A percentile compares a stretch with the other conserved stretches of the same genome.
Evolutionary conservation across 441 rosid species (phyloP).

Genomic region (Gossypium davidsonii): DNA sequence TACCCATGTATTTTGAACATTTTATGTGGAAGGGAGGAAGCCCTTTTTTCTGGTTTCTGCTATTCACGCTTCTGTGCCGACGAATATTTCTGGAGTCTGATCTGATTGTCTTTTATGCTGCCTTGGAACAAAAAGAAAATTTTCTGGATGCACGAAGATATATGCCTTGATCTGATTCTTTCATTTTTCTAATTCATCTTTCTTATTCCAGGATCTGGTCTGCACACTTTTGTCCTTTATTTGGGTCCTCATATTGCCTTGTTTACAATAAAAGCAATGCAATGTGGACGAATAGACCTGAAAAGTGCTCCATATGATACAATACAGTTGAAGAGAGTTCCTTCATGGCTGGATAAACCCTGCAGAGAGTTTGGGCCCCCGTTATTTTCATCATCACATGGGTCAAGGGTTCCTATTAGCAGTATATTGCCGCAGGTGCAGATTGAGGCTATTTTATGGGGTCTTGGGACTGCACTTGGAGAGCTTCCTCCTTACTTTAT

Average conservation of each 20-base stretch:
- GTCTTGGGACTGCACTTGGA: constrained; percentile 54
- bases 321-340: constrained; percentile 75
- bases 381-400: constrained; percentile 44
- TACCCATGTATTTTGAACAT: neutral
- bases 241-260: constrained; percentile 95
- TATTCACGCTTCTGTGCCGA: neutral
- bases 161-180: neutral
- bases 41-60: neutral
- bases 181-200: neutral
- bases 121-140: neutral
- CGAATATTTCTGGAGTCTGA: neutral
- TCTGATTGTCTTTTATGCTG: neutral
- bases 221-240: constrained; percentile 97
- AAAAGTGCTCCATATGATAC: constrained; percentile 89
- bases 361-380: constrained; percentile 88
- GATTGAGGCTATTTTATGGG: constrained; percentile 84
- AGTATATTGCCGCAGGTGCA: constrained; percentile 85
- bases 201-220: constrained; percentile 73
- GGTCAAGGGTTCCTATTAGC: constrained; percentile 68
- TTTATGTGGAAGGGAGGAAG: neutral
- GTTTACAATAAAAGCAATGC: constrained; percentile 86
- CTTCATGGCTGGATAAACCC: constrained; percentile 90
- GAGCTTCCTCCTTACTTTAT: constrained; percentile 82
- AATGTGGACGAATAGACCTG: constrained; percentile 90
- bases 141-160: neutral